Evolutionary conservation across 2,329 filamentous ascomycete species (phyloP), one percentile per base, ranked within the genome.

Genomic region (Ustulina deusta): DNA sequence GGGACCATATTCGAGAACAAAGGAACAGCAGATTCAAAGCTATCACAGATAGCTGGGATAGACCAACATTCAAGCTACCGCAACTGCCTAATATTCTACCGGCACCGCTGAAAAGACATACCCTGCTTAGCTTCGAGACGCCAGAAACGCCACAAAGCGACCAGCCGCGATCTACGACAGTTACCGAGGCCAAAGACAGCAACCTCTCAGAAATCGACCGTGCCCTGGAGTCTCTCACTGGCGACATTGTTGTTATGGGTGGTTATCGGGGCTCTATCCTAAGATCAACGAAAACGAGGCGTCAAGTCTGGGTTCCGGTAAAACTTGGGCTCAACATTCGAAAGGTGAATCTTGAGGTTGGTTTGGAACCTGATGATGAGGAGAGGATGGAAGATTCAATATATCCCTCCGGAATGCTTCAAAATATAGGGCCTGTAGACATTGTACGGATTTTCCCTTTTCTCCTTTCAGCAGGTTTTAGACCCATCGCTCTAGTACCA

Each of bases 241-340:
- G 95, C 0, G 95, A 98, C 76, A 78, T 98, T 7, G 93, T 98
- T 7, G 85, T 97, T 34, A 86, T 98, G 76, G 95, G 95, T 22
- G 95, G 95, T 15, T 97, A 97, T 76, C 87, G 95, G 71, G 95
- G 95, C 3, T 97, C 94, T 0, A 86, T 97, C n/a, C 80, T 98
- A 34, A 89, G 94, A 34, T 97, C 93, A 11, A 91, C 93, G 11
- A 90, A 93, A 69, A 87, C 92, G 3, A 89, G 95, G 75, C 89
- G 93, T n/a, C 93, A 97, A 77, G 82, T 97, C 0, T 98, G 95
- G 95, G 93, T 97, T 1, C 94, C 94, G 0, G 90, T 97, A 75
- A 97, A 97, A 79, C 91, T 97, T 32, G 94, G 95, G 0, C 82
- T 98, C 58, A 97, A 97, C 73, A 87, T 97, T 69, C 90, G 94